Evolutionary conservation across 2,329 filamentous ascomycete genomes (phyloP).

Genomic region (Hortaea werneckii): DNA sequence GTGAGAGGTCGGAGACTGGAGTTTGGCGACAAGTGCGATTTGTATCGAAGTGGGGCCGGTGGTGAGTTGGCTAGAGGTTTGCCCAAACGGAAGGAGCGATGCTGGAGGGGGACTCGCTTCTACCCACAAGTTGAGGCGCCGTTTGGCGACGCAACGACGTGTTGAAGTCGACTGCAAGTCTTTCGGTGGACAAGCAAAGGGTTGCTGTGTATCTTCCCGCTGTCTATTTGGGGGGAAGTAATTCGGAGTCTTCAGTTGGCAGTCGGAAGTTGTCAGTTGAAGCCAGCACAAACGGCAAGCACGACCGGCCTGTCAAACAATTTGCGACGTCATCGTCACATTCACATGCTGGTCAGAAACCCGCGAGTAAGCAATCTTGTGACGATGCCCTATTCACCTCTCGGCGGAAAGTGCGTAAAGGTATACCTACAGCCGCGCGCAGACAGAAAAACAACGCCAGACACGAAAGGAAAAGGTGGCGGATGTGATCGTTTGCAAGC

Average conservation of each 20-base stretch:
- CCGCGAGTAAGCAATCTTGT: too few species aligned
- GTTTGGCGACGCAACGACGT: not conserved
- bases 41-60: not conserved
- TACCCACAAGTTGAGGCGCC: not conserved
- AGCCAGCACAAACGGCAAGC: slow-evolving; percentile 6
- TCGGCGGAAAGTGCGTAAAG: too few species aligned
- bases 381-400: too few species aligned
- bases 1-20: not conserved
- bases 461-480: too few species aligned
- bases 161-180: too few species aligned
- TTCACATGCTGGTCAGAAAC: not conserved
- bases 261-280: too few species aligned
- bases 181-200: too few species aligned
- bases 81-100: not conserved
- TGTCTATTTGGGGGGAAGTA: too few species aligned
- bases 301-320: slow-evolving; percentile 3
- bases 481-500: not conserved
- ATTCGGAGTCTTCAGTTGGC: too few species aligned
- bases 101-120: not conserved
- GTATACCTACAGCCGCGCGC: too few species aligned
- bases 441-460: too few species aligned
- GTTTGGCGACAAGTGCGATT: not conserved
- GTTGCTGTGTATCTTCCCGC: too few species aligned
- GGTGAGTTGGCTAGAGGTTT: not conserved
- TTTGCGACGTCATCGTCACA: not conserved